Percentiles rank a stretch among this genome's conserved stretches.
These are phyloP conservation scores for Trypethelium eluteriae DNA, from an alignment of 495 filamentous ascomycete species.

Conservation along the genomic window DNA sequence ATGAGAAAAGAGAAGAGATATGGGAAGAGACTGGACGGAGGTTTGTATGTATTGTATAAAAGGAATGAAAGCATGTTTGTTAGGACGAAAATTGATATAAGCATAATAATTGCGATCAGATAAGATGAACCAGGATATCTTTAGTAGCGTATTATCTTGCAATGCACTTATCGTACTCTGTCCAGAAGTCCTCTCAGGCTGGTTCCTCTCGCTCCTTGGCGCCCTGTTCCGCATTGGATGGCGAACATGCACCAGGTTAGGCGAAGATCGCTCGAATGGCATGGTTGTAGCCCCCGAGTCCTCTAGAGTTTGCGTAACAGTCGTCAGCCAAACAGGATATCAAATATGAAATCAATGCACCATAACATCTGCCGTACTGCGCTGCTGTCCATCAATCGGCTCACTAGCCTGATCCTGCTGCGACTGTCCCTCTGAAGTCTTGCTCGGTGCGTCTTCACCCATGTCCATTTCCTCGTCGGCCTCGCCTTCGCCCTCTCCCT, in stretches of 20 bases:
- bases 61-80: no score
- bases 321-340: neutral
- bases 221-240: neutral
- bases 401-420: slow-evolving; percentile 10
- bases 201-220: neutral
- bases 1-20: no score
- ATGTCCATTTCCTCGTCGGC: slow-evolving; percentile 51
- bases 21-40: no score
- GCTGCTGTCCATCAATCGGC: slow-evolving; percentile 13
- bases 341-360: slow-evolving; percentile 15
- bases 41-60: no score
- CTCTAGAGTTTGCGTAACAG: neutral
- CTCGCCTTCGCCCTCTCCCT: slow-evolving; percentile 41
- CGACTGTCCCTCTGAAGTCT: neutral
- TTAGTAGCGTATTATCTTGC: neutral
- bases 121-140: neutral
- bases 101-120: neutral
- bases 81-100: no score
- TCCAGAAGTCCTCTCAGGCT: neutral
- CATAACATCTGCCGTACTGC: slow-evolving; percentile 19
- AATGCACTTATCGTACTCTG: neutral
- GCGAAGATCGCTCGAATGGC: neutral
- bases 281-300: neutral
- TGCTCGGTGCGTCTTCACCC: slow-evolving; percentile 53
- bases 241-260: neutral